Conservation (phyloP, 2,329 filamentous ascomycete species). For the Bipolaris sorokiniana region DNA sequence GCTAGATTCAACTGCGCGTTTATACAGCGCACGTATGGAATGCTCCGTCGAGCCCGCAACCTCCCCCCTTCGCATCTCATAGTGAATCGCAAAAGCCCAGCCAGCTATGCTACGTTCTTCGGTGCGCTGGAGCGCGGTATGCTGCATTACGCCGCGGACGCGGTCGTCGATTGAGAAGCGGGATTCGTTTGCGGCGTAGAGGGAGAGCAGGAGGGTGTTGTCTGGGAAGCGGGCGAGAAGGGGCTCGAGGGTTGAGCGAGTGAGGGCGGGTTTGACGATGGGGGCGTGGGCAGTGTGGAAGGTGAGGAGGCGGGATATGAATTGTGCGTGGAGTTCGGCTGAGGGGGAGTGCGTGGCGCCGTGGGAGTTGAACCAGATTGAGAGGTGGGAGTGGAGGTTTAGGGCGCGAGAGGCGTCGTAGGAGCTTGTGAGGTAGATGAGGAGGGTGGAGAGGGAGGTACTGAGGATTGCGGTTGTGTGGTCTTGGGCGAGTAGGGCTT, state of each 20-base stretch:
- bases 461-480: constrained; percentile 57
- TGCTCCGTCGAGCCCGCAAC: constrained; percentile 55
- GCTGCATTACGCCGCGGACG: constrained; percentile 68
- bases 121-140: constrained; percentile 42
- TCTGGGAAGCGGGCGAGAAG: constrained; percentile 71
- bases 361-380: constrained; percentile 32
- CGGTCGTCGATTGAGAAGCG: constrained; percentile 77
- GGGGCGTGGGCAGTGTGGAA: constrained; percentile 67
- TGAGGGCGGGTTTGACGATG: constrained; percentile 69
- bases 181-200: constrained; percentile 76
- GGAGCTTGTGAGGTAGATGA: constrained; percentile 67
- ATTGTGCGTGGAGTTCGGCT: constrained; percentile 73
- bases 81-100: constrained; percentile 62
- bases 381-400: constrained; percentile 42
- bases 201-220: constrained; percentile 76
- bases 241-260: constrained; percentile 66
- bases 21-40: constrained; percentile 62
- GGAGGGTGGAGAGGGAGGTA: constrained; percentile 67
- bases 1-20: constrained; percentile 54
- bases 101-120: constrained; percentile 52
- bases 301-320: constrained; percentile 69
- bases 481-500: constrained; percentile 57
- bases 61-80: constrained; percentile 57
- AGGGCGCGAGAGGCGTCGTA: constrained; percentile 48
- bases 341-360: constrained; percentile 31